Evolutionary conservation across 2,329 filamentous ascomycete species (phyloP).

Genomic region (Gliomastix tumulicola): DNA sequence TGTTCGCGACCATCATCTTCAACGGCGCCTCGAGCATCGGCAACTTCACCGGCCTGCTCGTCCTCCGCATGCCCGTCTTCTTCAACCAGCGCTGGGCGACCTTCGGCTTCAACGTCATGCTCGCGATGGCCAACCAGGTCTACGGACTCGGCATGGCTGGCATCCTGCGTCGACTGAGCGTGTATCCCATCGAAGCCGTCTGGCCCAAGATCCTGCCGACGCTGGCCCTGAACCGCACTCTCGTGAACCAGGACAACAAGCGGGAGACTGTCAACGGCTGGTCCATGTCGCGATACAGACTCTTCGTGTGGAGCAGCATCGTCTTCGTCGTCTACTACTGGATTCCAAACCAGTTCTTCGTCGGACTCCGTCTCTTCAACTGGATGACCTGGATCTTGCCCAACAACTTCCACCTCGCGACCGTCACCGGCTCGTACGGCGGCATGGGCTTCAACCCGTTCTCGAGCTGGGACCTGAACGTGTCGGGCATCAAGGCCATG

Average conservation of each 20-base stretch:
- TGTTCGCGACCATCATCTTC: constrained; percentile 30
- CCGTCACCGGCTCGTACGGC: constrained; percentile 31
- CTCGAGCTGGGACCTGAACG: constrained; percentile 44
- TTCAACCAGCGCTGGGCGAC: constrained; percentile 21
- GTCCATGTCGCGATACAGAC: constrained; percentile 33
- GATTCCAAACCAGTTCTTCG: constrained; percentile 38
- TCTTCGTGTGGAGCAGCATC: constrained; percentile 29
- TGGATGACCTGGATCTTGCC: constrained; percentile 46
- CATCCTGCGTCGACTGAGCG: constrained; percentile 21
- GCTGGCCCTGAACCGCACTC: constrained; percentile 22
- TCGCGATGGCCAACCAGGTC: constrained; percentile 21
- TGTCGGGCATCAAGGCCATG: constrained; percentile 18
- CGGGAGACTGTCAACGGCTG: constrained; percentile 31
- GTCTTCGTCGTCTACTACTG: constrained; percentile 39
- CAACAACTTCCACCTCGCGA: constrained; percentile 31
- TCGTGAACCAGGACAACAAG: constrained; percentile 21
- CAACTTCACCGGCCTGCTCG: constrained; percentile 16
- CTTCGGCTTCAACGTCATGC: constrained; percentile 20
- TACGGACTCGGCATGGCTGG: constrained; percentile 24
- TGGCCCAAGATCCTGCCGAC: constrained; percentile 25
- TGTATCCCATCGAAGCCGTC: constrained; percentile 23
- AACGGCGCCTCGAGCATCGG: constrained; percentile 13
- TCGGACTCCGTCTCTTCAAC: constrained; percentile 33
- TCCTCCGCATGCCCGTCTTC: constrained; percentile 18
- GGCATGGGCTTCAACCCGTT: constrained; percentile 41